phyloP scores from a whole-genome alignment of 2,329 filamentous ascomycete species.

The Aspergillus spinulosporus region DNA sequence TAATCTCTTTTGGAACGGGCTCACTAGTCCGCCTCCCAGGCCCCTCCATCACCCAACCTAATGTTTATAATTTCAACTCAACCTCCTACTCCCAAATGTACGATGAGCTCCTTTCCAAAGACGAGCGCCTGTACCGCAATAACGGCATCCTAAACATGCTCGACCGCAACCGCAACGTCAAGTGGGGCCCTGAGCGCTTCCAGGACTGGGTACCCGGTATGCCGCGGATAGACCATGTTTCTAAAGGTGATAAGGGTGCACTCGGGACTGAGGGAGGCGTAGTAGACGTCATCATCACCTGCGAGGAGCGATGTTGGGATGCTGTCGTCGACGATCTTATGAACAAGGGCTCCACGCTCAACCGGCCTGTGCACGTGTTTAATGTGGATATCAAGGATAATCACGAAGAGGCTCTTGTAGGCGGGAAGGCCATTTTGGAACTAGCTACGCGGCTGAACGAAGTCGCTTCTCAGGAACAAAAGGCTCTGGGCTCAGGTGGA shows the following conservation, averaged over 20 bases:
- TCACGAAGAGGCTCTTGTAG: constrained; percentile 90
- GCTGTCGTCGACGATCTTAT: constrained; percentile 93
- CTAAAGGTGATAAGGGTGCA: constrained; percentile 70
- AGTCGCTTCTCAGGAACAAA: constrained; percentile 74
- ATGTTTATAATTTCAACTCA: constrained; percentile 97
- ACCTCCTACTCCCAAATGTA: constrained; percentile 96
- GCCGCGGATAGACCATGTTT: constrained; percentile 72
- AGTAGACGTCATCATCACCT: constrained; percentile 93
- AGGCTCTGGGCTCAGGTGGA: constrained; percentile 60
- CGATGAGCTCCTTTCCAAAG: constrained; percentile 82
- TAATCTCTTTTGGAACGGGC: constrained; percentile 96
- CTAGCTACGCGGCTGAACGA: constrained; percentile 82
- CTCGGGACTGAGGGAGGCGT: constrained; percentile 82
- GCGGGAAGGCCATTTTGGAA: constrained; percentile 88
- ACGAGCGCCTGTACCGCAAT: constrained; percentile 79
- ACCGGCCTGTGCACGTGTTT: constrained; percentile 93
- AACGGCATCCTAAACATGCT: constrained; percentile 97
- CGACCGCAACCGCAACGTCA: constrained; percentile 84
- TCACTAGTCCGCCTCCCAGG: constrained; percentile 91
- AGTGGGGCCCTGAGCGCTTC: constrained; percentile 95
- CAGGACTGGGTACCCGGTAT: constrained; percentile 93
- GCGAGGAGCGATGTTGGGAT: constrained; percentile 97
- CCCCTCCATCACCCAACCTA: constrained; percentile 86
- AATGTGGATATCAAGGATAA: constrained; percentile 99
- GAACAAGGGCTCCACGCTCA: constrained; percentile 79